Conservation (phyloP, 352 stramenopile species). For the Phytopythium vexans region DNA sequence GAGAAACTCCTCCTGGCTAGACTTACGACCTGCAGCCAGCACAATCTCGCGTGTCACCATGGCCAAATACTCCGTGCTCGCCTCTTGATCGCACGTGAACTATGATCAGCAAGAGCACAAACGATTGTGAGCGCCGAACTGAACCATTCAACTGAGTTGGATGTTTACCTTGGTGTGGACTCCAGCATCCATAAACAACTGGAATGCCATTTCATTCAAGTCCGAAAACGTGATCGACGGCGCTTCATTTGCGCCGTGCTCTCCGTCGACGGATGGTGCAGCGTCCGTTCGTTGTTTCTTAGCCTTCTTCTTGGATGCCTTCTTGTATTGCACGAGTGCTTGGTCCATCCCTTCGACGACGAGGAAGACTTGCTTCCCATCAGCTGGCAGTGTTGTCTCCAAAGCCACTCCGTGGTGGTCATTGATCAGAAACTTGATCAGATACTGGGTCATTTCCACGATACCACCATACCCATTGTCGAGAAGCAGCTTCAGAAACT, state of each 20-base stretch:
- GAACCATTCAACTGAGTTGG: background rate
- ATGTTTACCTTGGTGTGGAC: slow-evolving; percentile 45
- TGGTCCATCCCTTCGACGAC: slow-evolving; percentile 62
- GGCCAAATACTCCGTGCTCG: slow-evolving; percentile 48
- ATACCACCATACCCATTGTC: slow-evolving; percentile 35
- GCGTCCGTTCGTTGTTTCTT: slow-evolving; percentile 5
- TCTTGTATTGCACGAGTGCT: slow-evolving; percentile 48
- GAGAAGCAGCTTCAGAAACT: slow-evolving; percentile 37
- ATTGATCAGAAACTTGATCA: slow-evolving; percentile 20
- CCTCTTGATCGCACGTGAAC: slow-evolving; percentile 56
- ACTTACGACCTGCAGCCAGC: slow-evolving; percentile 33
- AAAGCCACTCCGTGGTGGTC: background rate
- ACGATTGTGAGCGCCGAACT: background rate
- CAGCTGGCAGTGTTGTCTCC: background rate
- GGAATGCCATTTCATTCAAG: slow-evolving; percentile 57
- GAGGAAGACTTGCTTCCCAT: slow-evolving; percentile 32
- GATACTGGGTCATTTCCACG: slow-evolving; percentile 21
- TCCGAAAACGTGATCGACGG: slow-evolving; percentile 42
- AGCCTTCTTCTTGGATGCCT: slow-evolving; percentile 32
- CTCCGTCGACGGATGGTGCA: background rate
- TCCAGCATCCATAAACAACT: slow-evolving; percentile 59
- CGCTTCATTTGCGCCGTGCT: background rate
- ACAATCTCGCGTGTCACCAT: slow-evolving; percentile 56
- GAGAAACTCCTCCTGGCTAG: slow-evolving; percentile 45
- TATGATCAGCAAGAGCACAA: slow-evolving; percentile 1